A percentile compares a stretch with the other conserved stretches of the same genome.
Conservation (phyloP, 106 monocot genomes). For the Vanilla planifolia region DNA sequence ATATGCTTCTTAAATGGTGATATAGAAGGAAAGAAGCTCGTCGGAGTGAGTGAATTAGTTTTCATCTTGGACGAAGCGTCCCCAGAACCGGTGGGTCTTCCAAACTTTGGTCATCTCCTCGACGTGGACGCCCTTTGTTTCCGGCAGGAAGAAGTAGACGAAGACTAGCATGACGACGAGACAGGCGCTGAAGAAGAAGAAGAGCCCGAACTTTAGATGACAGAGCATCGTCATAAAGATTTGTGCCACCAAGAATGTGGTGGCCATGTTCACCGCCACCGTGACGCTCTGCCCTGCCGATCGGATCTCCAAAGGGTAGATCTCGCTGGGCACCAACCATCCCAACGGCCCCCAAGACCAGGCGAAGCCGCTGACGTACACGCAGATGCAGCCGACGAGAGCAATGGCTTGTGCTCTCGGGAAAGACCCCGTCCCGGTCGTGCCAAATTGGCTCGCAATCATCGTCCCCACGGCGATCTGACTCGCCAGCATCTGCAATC, state of each 20-base stretch:
- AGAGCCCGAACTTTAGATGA: constrained; percentile 27
- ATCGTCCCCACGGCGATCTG: constrained; percentile 14
- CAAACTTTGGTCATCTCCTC: constrained; percentile 41
- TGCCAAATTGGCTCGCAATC: constrained; percentile 15
- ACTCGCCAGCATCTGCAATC: constrained; percentile 13
- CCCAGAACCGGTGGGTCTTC: constrained; percentile 31
- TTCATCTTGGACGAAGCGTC: constrained; percentile 12
- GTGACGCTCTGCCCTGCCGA: constrained; percentile 29
- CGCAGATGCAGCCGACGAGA: constrained; percentile 9
- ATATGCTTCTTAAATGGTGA: too few relatives aligned
- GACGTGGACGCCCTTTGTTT: constrained; percentile 59
- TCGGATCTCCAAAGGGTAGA: constrained; percentile 22
- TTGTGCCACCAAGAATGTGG: constrained; percentile 25
- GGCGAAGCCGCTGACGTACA: constrained; percentile 19
- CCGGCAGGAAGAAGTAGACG: constrained; percentile 30
- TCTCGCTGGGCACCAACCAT: constrained; percentile 23
- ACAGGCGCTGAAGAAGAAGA: constrained; percentile 31
- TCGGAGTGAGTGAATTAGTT: too few relatives aligned
- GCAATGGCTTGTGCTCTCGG: not conserved
- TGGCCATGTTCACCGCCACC: constrained; percentile 24
- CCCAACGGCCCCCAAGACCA: constrained; percentile 33
- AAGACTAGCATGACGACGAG: constrained; percentile 20
- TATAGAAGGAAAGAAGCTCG: too few relatives aligned
- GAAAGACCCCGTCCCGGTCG: not conserved
- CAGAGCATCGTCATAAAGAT: constrained; percentile 22